Evolutionary conservation across 371 early-diverging fungal genomes (phyloP).

Genomic region (Syncephalastrum monosporum): DNA sequence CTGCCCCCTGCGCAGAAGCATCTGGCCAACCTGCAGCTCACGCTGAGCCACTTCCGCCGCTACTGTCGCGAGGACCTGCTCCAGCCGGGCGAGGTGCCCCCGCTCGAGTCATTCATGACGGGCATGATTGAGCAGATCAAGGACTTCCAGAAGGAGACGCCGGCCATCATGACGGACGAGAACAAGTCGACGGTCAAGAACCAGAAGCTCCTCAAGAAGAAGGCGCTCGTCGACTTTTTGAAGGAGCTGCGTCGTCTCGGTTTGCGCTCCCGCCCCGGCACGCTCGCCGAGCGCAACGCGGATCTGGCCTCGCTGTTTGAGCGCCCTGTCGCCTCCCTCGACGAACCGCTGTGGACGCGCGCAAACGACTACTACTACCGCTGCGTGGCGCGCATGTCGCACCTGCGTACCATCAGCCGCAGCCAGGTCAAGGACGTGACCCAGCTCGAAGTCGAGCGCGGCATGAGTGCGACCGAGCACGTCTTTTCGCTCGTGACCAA

Average conservation of each 20-base stretch:
- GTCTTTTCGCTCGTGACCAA: constrained; percentile 62
- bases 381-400: constrained; percentile 66
- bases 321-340: constrained; percentile 32
- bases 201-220: constrained; percentile 81
- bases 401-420: constrained; percentile 58
- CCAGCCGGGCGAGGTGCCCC: constrained; percentile 21
- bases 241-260: constrained; percentile 82
- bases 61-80: constrained; percentile 36
- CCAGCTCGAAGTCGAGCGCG: constrained; percentile 67
- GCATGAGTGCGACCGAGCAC: constrained; percentile 72
- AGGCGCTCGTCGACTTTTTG: constrained; percentile 84
- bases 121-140: constrained; percentile 53
- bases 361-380: constrained; percentile 75
- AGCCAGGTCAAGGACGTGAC: constrained; percentile 70
- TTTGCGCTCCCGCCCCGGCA: constrained; percentile 64
- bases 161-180: constrained; percentile 61
- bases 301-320: constrained; percentile 37
- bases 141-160: constrained; percentile 67
- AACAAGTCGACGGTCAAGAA: constrained; percentile 69
- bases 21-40: constrained; percentile 34
- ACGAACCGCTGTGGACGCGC: constrained; percentile 48
- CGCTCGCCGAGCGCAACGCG: constrained; percentile 37
- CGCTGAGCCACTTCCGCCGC: constrained; percentile 29
- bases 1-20: constrained; percentile 33
- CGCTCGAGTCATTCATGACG: constrained; percentile 48